phyloP scores from a whole-genome alignment of 345 rosid species.

The Gynandropsis gynandra region DNA sequence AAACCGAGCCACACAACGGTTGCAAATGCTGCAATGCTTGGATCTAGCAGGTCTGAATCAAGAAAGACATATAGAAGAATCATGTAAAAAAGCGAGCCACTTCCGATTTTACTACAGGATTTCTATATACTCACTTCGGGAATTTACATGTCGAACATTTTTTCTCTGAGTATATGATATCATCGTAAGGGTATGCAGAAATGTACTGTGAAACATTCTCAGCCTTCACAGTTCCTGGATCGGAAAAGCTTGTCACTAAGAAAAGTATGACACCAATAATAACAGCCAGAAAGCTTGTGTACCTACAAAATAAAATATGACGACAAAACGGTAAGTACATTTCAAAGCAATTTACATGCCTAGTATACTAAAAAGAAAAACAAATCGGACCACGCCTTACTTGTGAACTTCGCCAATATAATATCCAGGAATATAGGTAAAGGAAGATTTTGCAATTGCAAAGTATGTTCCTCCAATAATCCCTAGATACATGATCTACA shows the following conservation, averaged over 20 bases:
- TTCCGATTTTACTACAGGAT: neutral
- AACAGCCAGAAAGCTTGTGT: constrained; percentile 60
- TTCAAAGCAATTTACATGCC: neutral
- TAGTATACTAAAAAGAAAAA: neutral
- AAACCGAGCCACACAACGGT: constrained; percentile 90
- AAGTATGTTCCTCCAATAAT: constrained; percentile 65
- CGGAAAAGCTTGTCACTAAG: constrained; percentile 75
- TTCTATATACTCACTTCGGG: constrained; percentile 49
- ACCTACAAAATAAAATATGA: constrained; percentile 41
- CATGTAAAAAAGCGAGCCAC: constrained; percentile 2
- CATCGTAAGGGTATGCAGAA: constrained; percentile 75
- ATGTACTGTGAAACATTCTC: constrained; percentile 60
- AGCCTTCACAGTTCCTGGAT: constrained; percentile 73
- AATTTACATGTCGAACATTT: constrained; percentile 82
- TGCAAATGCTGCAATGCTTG: constrained; percentile 89
- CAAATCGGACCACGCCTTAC: constrained; percentile 27
- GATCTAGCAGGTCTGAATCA: constrained; percentile 90
- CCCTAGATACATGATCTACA: constrained; percentile 68
- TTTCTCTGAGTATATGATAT: constrained; percentile 61
- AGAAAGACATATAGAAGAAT: neutral
- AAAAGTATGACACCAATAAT: constrained; percentile 66
- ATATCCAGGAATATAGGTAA: constrained; percentile 78
- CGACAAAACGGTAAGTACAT: neutral
- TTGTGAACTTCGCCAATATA: constrained; percentile 74
- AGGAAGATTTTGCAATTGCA: constrained; percentile 47